These are phyloP conservation scores for Rubia occidens DNA, from an alignment of 305 asterid genomes.

Conservation along the genomic window DNA sequence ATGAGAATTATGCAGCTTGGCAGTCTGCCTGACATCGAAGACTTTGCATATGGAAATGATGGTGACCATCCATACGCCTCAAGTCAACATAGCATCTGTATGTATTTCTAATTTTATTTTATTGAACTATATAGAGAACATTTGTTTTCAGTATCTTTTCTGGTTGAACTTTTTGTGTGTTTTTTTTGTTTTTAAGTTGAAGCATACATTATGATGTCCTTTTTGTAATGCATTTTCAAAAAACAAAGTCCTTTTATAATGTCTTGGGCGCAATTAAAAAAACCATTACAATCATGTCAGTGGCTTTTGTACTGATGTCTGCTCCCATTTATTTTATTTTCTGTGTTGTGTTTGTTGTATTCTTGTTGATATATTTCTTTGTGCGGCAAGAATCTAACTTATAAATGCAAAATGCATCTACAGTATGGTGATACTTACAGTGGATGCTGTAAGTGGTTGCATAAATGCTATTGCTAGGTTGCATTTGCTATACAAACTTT, in stretches of 20 bases:
- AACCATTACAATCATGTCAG: neutral
- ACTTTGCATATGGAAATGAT: constrained; percentile 55
- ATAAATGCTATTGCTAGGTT: neutral
- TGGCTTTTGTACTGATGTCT: neutral
- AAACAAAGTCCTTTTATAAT: neutral
- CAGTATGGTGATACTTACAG: neutral
- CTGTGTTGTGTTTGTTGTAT: neutral
- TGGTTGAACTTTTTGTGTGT: neutral
- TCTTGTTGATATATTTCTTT: neutral
- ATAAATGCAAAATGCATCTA: neutral
- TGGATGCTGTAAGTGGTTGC: constrained; percentile 4
- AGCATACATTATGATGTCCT: too few relatives aligned
- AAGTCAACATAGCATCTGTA: constrained; percentile 22
- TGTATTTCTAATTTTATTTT: neutral
- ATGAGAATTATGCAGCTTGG: constrained; percentile 39
- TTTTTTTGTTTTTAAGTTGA: neutral
- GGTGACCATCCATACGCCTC: constrained; percentile 22
- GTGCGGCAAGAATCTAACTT: neutral
- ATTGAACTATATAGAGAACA: neutral
- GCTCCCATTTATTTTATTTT: neutral
- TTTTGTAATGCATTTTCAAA: too few relatives aligned
- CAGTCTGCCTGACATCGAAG: constrained; percentile 76
- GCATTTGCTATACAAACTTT: neutral
- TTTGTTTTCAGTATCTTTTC: neutral
- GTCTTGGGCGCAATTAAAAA: neutral